Evolutionary conservation across 1,284 basidiomycete genomes (phyloP).

Genomic region (Pseudozyma tsukubaensis): DNA sequence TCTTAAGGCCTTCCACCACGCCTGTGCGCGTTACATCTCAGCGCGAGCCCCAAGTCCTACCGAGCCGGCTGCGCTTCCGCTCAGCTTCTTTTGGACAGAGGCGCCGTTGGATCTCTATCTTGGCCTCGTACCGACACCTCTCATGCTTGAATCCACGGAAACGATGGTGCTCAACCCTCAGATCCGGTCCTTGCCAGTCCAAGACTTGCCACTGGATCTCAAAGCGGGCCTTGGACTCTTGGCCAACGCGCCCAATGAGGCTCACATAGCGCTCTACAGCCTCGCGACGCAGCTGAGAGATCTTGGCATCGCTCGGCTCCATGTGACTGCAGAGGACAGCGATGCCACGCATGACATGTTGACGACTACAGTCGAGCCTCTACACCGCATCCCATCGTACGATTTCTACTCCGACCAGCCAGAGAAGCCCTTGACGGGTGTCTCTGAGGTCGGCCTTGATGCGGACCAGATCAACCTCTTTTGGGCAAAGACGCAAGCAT

Average conservation of each 20-base stretch:
- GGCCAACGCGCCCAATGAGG: conserved; percentile 4
- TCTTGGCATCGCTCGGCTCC: conserved; percentile 19
- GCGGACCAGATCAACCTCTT: conserved; percentile 28
- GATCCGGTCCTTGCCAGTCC: conserved; percentile 19
- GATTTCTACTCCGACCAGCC: conserved; percentile 18
- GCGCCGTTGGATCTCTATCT: conserved; percentile 47
- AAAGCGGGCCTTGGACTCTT: conserved; percentile 30
- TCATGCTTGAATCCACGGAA: conserved; percentile 22
- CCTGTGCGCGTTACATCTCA: conserved; percentile 24
- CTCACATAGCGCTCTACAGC: conserved; percentile 33
- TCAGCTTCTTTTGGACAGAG: conserved; percentile 57
- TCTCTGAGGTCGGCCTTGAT: conserved; percentile 21
- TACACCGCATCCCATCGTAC: conserved; percentile 25
- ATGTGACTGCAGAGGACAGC: background rate
- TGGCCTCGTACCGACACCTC: conserved; percentile 19
- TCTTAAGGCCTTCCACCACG: conserved; percentile 50
- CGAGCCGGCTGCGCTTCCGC: conserved; percentile 5
- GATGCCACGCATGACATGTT: background rate
- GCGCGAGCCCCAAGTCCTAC: background rate
- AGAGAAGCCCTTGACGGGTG: conserved; percentile 27
- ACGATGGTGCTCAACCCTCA: conserved; percentile 16
- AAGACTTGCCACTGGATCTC: conserved; percentile 21
- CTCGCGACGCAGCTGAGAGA: conserved; percentile 36
- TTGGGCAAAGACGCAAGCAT: conserved; percentile 29
- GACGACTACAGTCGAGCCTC: conserved; percentile 17